Conservation (phyloP, 495 filamentous ascomycete genomes). For the Xylaria sp. region DNA sequence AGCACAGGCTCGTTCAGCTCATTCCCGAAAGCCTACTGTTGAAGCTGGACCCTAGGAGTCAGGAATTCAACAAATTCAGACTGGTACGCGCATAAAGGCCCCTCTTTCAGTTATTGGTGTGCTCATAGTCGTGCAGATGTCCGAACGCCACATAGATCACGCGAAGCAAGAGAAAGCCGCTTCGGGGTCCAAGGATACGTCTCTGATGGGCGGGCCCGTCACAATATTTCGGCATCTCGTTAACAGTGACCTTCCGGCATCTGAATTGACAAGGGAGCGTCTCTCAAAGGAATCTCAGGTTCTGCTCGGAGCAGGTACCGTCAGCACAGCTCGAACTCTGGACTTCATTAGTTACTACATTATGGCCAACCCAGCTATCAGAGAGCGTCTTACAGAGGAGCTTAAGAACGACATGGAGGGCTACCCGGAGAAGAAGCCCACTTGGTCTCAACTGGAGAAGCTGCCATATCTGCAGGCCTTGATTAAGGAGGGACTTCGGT, state of each 20-base stretch:
- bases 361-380: conserved; percentile 30
- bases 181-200: conserved; percentile 18
- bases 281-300: conserved; percentile 37
- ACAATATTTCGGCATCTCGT: conserved; percentile 40
- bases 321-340: conserved; percentile 37
- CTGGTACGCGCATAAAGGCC: background rate
- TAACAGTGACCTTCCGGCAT: conserved; percentile 39
- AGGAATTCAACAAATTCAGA: conserved; percentile 13
- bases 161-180: background rate
- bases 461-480: conserved; percentile 45
- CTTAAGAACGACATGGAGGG: conserved; percentile 31
- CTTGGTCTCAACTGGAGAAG: conserved; percentile 41
- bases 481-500: conserved; percentile 48
- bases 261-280: conserved; percentile 38
- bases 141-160: conserved; percentile 25
- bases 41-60: conserved; percentile 5
- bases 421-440: conserved; percentile 30
- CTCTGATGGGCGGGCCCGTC: background rate
- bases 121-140: conserved; percentile 26
- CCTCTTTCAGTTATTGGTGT: conserved; percentile 16
- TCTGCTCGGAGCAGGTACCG: conserved; percentile 37
- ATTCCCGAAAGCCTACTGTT: background rate
- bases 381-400: conserved; percentile 29
- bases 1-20: background rate
- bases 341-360: conserved; percentile 41